Percentiles rank a stretch among this genome's conserved stretches.
Conservation (phyloP, 2,329 filamentous ascomycete species). For the Scedosporium boydii region DNA sequence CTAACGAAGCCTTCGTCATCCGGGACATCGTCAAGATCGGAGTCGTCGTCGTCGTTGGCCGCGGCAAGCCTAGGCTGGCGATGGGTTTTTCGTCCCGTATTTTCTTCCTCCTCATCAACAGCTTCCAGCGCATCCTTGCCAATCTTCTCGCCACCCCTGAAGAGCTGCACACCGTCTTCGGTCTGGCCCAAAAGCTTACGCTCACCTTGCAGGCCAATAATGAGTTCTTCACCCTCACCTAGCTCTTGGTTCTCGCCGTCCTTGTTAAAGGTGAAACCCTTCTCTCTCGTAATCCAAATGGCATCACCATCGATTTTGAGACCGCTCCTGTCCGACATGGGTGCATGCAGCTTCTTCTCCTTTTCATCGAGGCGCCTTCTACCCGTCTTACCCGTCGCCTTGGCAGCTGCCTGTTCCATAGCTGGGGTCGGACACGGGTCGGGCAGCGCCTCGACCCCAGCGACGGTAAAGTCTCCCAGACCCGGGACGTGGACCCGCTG, state of each 20-base stretch:
- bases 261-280: constrained; percentile 65
- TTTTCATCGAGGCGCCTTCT: constrained; percentile 84
- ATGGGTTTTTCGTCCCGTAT: constrained; percentile 52
- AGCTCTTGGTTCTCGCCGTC: constrained; percentile 60
- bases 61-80: constrained; percentile 49
- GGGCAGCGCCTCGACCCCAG: constrained; percentile 75
- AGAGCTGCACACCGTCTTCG: constrained; percentile 75
- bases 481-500: constrained; percentile 89
- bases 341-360: constrained; percentile 91
- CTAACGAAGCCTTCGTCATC: constrained; percentile 32
- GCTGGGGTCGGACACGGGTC: constrained; percentile 93
- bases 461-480: constrained; percentile 77
- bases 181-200: constrained; percentile 73
- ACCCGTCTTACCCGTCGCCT: constrained; percentile 72
- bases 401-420: constrained; percentile 79
- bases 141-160: constrained; percentile 66
- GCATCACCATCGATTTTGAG: constrained; percentile 95
- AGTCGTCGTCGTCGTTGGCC: constrained; percentile 51
- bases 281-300: constrained; percentile 72
- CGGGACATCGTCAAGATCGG: constrained; percentile 25
- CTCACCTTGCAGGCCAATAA: constrained; percentile 79
- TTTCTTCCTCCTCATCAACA: constrained; percentile 29
- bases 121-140: constrained; percentile 42
- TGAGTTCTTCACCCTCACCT: constrained; percentile 91
- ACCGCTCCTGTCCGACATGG: constrained; percentile 96